phyloP scores from a whole-genome alignment of 306 rosid genomes.

The Ormosia emarginata region DNA sequence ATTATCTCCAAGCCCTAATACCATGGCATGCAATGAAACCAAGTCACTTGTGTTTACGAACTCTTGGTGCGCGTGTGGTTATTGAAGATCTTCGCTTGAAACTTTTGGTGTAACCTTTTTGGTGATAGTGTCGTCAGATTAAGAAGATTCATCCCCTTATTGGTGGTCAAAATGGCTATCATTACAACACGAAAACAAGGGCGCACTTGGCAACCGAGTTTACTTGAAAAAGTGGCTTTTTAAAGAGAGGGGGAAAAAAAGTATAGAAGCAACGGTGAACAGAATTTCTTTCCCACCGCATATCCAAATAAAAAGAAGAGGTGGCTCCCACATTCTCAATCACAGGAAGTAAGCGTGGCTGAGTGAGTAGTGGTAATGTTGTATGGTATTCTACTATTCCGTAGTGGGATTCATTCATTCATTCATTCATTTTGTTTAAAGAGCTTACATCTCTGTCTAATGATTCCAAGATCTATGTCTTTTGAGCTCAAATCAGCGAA shows the following conservation, averaged over 20 bases:
- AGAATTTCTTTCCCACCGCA: constrained; percentile 9
- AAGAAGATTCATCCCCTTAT: constrained; percentile 11
- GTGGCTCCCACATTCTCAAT: constrained; percentile 24
- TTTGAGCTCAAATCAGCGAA: constrained; percentile 31
- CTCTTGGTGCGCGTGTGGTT: background rate
- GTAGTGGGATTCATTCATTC: constrained; percentile 7
- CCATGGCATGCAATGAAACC: background rate
- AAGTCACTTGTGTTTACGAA: background rate
- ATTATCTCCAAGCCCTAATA: background rate
- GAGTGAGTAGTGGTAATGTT: constrained; percentile 1
- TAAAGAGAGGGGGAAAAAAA: background rate
- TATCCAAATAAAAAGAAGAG: constrained; percentile 15
- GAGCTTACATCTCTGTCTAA: constrained; percentile 32
- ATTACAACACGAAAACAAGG: constrained; percentile 27
- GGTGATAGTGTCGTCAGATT: background rate
- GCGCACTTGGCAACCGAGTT: constrained; percentile 16
- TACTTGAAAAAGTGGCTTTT: constrained; percentile 12
- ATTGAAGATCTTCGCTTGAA: background rate
- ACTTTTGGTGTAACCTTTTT: constrained; percentile 9
- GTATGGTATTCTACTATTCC: constrained; percentile 7
- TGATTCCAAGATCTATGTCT: constrained; percentile 46
- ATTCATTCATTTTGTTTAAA: constrained; percentile 5
- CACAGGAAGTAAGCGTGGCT: background rate
- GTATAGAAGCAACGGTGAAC: background rate
- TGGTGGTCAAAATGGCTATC: constrained; percentile 17